Evolutionary conservation across 257 asterid genomes (phyloP).

Genomic region (Oldenlandia corymbosa): DNA sequence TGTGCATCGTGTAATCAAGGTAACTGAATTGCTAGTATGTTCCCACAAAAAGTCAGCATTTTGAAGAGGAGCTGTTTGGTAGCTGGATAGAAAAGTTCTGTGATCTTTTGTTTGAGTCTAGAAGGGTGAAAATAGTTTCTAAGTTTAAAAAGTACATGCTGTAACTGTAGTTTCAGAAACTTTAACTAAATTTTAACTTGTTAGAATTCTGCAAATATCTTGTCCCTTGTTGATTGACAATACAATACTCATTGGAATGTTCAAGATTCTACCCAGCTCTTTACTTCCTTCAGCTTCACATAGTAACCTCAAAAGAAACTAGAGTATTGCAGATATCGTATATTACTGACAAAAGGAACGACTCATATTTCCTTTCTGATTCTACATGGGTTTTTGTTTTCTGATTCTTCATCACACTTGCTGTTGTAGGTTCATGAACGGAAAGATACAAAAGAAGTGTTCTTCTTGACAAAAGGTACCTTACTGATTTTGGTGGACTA

Average conservation of each 20-base stretch:
- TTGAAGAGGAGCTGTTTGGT: background rate
- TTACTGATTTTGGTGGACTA: background rate
- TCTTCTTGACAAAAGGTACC: conserved; percentile 75
- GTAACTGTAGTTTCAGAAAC: background rate
- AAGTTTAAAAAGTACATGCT: background rate
- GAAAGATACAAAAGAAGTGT: conserved; percentile 49
- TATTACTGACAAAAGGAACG: background rate
- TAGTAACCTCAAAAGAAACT: background rate
- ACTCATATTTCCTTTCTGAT: background rate
- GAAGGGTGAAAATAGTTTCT: background rate
- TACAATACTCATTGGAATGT: background rate
- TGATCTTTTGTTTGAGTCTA: background rate
- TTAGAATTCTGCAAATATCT: background rate
- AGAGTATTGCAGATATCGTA: background rate
- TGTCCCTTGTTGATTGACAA: background rate
- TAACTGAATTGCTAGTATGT: conserved; percentile 16
- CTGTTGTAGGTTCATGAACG: conserved; percentile 57
- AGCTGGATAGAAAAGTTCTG: background rate
- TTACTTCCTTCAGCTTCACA: background rate
- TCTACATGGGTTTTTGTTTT: background rate
- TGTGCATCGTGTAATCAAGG: conserved; percentile 81
- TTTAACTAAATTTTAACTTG: background rate
- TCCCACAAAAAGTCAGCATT: background rate
- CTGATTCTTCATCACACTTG: background rate
- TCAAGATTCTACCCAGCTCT: background rate